Evolutionary conservation across 768 basidiomycete species (phyloP), one percentile per base, ranked within the genome.

Genomic region (Macrolepiota albuminosa): DNA sequence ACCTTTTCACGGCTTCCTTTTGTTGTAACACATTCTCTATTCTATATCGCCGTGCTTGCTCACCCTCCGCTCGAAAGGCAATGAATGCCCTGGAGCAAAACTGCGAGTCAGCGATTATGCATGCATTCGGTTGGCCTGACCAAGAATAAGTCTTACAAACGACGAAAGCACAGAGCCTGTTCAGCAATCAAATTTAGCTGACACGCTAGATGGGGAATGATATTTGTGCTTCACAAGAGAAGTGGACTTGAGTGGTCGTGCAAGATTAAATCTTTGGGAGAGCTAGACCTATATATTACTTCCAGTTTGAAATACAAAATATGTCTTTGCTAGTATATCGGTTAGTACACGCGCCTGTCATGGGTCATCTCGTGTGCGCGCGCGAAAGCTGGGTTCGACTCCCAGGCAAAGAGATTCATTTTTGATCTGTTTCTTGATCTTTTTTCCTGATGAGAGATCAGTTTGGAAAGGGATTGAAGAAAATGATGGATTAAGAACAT

Each of bases 261-360:
- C 1, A 29, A 29, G 29, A 29, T 29, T 29, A 21, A 21, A 21
- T 21, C 21, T 21, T 21, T 1, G 1, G 1, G 29, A 29, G 29
- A 4, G 3, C 1, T 29, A 29, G 4, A 3, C 29, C 3, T 29
- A 29, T 29, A 29, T 29, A 29, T 1, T 29, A 29, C 29, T 29
- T 29, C 29, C 3, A 29, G 2, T 29, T 29, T 29, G 4, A 1
- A 29, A 4, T 4, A 13, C 14, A 16, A 42, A 42, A n/a, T 10
- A 46, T 51, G 50, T 51, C 50, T 51, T 51, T 51, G 50, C 50
- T 51, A 51, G 50, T 51, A 36, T 51, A 51, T 51, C 50, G 50
- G 50, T 51, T 51, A 51, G 50, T 51, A 51, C 50, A 51, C 50
- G 50, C 50, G 50, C 50, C 34, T 51, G 50, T 51, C 50, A 51